Conservation (phyloP, 305 asterid species). For the Coffea humblotiana region DNA sequence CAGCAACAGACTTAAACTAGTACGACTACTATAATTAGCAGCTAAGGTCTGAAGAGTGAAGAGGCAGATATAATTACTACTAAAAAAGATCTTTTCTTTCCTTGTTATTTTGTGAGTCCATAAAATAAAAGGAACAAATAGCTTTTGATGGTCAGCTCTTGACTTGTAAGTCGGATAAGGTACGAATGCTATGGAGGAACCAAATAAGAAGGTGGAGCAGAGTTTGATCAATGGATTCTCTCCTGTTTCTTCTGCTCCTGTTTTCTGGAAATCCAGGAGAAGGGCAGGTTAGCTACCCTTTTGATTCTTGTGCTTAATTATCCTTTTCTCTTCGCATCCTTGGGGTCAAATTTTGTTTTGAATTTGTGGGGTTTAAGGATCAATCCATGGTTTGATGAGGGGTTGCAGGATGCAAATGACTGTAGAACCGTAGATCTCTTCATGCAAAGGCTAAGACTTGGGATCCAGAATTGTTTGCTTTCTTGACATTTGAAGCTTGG, state of each 20-base stretch:
- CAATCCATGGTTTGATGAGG: neutral
- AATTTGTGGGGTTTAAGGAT: conserved; percentile 1
- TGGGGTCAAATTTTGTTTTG: neutral
- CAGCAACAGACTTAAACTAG: neutral
- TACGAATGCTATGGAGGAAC: conserved; percentile 30
- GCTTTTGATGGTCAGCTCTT: conserved; percentile 16
- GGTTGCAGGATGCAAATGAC: neutral
- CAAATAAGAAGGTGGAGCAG: conserved; percentile 39
- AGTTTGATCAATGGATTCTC: conserved; percentile 53
- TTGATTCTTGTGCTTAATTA: neutral
- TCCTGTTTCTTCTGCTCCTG: conserved; percentile 70
- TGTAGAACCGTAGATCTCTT: conserved; percentile 13
- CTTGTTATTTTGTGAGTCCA: neutral
- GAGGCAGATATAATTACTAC: neutral
- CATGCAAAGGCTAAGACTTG: neutral
- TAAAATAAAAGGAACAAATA: neutral
- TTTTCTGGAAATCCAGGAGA: conserved; percentile 80
- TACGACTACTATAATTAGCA: too few relatives aligned
- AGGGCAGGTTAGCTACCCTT: conserved; percentile 43
- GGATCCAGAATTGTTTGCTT: neutral
- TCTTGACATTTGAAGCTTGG: neutral
- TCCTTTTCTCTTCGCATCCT: neutral
- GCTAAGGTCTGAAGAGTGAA: conserved; percentile 15
- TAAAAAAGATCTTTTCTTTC: neutral
- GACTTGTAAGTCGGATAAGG: neutral